Conservation (phyloP, 164 flowering plant genomes). For the Taxillus chinensis region DNA sequence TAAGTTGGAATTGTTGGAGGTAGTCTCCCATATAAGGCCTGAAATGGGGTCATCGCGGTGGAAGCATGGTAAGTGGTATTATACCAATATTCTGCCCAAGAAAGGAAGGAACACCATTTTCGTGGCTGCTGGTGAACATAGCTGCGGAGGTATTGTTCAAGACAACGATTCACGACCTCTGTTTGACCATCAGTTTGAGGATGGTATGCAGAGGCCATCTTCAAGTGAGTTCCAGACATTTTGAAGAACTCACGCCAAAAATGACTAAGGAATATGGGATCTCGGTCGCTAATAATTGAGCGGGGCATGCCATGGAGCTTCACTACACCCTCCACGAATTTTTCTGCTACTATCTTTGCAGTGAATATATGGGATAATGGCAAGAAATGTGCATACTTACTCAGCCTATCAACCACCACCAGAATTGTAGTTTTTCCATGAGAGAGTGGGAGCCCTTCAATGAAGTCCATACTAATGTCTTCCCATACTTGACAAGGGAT, state of each 20-base stretch:
- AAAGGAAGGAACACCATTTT: neutral
- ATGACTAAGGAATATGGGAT: neutral
- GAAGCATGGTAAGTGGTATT: neutral
- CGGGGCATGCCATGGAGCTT: neutral
- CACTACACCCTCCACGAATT: neutral
- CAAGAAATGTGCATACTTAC: constrained; percentile 1
- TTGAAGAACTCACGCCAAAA: constrained; percentile 1
- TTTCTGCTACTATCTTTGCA: neutral
- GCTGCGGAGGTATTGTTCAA: neutral
- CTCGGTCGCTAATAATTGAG: neutral
- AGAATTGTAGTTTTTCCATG: neutral
- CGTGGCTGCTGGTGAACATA: neutral
- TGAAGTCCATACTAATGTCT: neutral
- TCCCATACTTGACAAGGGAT: neutral
- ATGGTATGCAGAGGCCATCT: neutral
- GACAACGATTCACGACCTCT: neutral
- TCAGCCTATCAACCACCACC: constrained; percentile 1
- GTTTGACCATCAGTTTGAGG: neutral
- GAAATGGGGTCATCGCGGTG: neutral
- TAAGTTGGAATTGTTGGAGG: neutral
- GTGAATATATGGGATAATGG: neutral
- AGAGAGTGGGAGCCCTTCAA: neutral
- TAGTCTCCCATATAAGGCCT: neutral
- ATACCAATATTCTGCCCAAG: neutral
- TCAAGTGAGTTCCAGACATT: neutral